Evolutionary conservation across 495 filamentous ascomycete genomes (phyloP).

Genomic region (Annulohypoxylon maeteangense): DNA sequence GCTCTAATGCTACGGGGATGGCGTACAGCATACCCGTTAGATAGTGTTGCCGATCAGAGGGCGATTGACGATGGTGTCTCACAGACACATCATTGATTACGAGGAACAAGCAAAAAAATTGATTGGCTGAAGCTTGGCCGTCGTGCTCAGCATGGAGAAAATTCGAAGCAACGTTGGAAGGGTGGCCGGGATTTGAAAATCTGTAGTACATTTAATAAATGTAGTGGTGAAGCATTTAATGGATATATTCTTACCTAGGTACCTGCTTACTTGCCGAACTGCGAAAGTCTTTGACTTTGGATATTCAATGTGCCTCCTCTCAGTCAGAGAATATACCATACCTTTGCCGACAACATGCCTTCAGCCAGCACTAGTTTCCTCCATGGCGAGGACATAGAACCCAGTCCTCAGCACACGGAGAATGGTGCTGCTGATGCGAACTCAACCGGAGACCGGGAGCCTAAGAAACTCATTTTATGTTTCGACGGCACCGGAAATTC

Average conservation of each 20-base stretch:
- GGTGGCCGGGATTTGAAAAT: neutral
- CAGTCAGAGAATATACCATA: neutral
- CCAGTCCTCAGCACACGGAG: neutral
- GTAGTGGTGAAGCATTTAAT: neutral
- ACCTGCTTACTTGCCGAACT: no score
- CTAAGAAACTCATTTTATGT: slow-evolving; percentile 54
- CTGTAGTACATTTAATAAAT: slow-evolving; percentile 23
- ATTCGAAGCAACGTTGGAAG: neutral
- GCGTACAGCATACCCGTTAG: neutral
- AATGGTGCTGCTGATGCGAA: neutral
- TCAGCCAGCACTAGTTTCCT: slow-evolving; percentile 6
- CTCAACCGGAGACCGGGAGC: slow-evolving; percentile 23
- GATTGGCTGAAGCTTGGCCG: neutral
- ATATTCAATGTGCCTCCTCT: neutral
- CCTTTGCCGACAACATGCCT: slow-evolving; percentile 12
- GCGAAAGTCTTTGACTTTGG: neutral
- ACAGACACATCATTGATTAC: neutral
- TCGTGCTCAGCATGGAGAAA: neutral
- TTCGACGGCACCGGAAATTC: slow-evolving; percentile 61
- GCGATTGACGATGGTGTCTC: neutral
- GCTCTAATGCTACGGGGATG: neutral
- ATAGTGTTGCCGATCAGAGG: neutral
- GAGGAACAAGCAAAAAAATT: neutral
- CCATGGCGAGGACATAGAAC: neutral
- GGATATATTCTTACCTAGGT: neutral